Evolutionary conservation across 148 eudicot genomes (phyloP), one percentile per base, ranked within the genome.

Genomic region (Pouteria glomerata): DNA sequence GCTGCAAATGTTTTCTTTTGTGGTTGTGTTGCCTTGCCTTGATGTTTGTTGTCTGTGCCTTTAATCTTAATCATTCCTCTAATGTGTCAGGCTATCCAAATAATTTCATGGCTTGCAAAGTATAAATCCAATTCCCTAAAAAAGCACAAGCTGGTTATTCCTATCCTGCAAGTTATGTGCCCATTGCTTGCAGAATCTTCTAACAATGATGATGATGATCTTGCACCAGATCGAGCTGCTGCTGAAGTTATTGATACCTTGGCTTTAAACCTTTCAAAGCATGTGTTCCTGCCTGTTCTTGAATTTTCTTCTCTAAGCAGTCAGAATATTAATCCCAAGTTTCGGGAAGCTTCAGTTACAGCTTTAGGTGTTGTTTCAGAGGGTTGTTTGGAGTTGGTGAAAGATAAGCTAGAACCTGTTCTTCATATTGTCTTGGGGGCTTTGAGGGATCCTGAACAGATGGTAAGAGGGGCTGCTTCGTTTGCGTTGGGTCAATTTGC

Each of bases 221-320:
- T 94, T 53, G 85, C 97, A 74, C 85, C 97, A 21, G 98, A 94
- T 79, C 88, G 98, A 57, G 97, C 97, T 69, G 93, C 96, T 63
- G 97, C 98, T 13, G 98, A 94, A 82, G 98, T 94, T 77, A 89
- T 94, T 74, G 98, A 94, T 72, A 94, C 97, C 44, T 86, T 94
- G 98, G 97, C 98, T 55, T 56, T 90, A 72, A 90, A 82, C 79
- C 86, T 91, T 68, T 77, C 97, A 44, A 94, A 94, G 75, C 90
- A 89, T 74, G 97, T 91, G 6, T 91, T 85, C 70, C 85, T 80
- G 33, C 91, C 97, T 68, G 96, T 91, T 8, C 71, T 86, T 68
- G 97, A 94, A 60, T 94, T 94, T 81, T 87, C 97, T 72, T 90
- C 97, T 74, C 44, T 82, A 29, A 87, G 92, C 79, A 80, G 88